Base-by-base conservation (phyloP, 371 early-diverging fungal species). In the Massospora cicadina region DNA sequence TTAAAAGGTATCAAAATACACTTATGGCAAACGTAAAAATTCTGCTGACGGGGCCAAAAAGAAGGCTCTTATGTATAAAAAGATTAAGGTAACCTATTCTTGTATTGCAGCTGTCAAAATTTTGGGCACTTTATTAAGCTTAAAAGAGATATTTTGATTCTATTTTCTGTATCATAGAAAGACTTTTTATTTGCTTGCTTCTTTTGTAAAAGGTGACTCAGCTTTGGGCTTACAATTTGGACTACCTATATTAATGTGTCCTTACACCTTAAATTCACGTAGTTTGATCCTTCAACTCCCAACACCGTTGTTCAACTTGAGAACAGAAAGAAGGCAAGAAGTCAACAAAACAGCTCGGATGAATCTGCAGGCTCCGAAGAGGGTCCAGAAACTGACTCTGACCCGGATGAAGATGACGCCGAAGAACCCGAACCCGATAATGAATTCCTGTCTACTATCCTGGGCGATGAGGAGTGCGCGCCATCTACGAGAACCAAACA, bases 31-130 rank as follows among this genome's bases (percentile, higher is more conserved):
- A 26, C 29, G 60, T 7, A 59, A 59, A 59, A 59, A 26, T 31
- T n/a, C 26, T 31, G 31, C 21, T 17, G 31, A 29, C 31, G 60
- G 31, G 26, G 12, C 31, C 2, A 59, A 59, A 31, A 59, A 59
- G 60, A 59, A 59, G 29, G 60, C 60, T 59, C 60, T 29, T 12
- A 31, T 29, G 13, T 26, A 26, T 21, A 59, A 59, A 32, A 13
- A 31, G 31, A 31, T 28, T 21, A 59, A 59, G 60, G 60, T 59
- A 26, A 31, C 26, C 31, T 57, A 24, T 5, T 2, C n/a, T n/a
- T 57, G 12, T 29, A 12, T 17, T 26, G 13, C n/a, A 59, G 2
- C 17, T 59, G 2, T 59, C 27, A 26, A 29, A 29, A 29, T 25
- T 57, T 21, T 5, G 28, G 5, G 26, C 28, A 7, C 28, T 57